Conservation (phyloP, 2,329 filamentous ascomycete species). For the Ophiocordyceps camponoti-saundersi region DNA sequence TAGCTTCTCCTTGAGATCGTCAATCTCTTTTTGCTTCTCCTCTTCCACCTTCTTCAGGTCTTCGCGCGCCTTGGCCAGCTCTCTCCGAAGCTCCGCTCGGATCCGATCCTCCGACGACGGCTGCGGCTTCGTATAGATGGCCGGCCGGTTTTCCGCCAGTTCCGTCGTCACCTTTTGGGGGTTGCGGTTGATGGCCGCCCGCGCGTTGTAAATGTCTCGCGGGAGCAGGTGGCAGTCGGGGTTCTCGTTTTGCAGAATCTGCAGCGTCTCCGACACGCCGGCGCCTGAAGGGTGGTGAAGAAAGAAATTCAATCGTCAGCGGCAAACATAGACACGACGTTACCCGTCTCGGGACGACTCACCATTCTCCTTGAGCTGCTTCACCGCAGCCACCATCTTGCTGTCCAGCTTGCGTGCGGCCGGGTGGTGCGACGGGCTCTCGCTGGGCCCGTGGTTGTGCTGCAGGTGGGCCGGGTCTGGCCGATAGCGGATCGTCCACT, state of each 20-base stretch:
- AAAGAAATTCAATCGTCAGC: too few relatives aligned
- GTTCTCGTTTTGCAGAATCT: conserved; percentile 46
- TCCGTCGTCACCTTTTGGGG: conserved; percentile 42
- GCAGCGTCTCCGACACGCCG: conserved; percentile 47
- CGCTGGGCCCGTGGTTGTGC: conserved; percentile 50
- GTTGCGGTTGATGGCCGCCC: conserved; percentile 49
- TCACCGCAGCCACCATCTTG: conserved; percentile 51
- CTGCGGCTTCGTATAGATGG: conserved; percentile 50
- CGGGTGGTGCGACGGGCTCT: conserved; percentile 48
- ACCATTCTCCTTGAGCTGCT: conserved; percentile 49
- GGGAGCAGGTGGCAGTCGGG: conserved; percentile 46
- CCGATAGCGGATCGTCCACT: conserved; percentile 49
- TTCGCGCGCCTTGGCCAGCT: conserved; percentile 40
- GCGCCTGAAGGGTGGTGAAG: conserved; percentile 27
- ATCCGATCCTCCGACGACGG: conserved; percentile 48
- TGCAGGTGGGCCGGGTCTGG: conserved; percentile 38
- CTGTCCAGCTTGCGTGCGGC: conserved; percentile 49
- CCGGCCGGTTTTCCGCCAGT: conserved; percentile 41
- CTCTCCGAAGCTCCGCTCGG: conserved; percentile 40
- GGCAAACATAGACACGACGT: not conserved
- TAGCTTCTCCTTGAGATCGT: conserved; percentile 39
- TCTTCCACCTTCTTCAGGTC: conserved; percentile 37
- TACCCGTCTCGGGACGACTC: conserved; percentile 9
- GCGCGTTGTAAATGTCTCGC: conserved; percentile 50
- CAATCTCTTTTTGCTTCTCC: conserved; percentile 40